A percentile compares a stretch with the other conserved stretches of the same genome.
phyloP scores from a whole-genome alignment of 2,329 filamentous ascomycete genomes.

The Aspergillus sp. region DNA sequence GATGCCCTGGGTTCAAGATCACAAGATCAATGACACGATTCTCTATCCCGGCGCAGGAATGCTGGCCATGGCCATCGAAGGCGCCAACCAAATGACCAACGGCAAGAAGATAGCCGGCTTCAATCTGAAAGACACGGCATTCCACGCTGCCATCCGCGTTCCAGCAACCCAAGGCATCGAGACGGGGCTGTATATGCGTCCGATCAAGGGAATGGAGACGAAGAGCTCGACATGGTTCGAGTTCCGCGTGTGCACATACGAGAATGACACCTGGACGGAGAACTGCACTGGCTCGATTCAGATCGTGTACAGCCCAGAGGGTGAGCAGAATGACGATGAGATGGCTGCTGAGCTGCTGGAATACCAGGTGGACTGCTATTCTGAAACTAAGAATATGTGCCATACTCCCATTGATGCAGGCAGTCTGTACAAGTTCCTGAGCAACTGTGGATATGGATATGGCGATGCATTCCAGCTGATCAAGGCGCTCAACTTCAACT shows the following conservation, averaged over 20 bases:
- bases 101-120: background rate
- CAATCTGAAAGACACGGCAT: background rate
- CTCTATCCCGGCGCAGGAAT: conserved; percentile 16
- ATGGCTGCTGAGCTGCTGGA: background rate
- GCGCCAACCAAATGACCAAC: background rate
- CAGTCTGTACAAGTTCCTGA: conserved; percentile 2
- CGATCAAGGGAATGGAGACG: conserved; percentile 3
- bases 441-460: conserved; percentile 1
- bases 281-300: background rate
- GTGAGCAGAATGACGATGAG: background rate
- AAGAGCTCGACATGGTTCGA: background rate
- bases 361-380: background rate
- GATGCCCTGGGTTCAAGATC: conserved; percentile 41
- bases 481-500: conserved; percentile 13
- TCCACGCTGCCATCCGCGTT: background rate
- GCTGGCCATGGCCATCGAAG: conserved; percentile 13
- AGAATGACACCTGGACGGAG: background rate
- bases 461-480: conserved; percentile 6
- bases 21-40: conserved; percentile 21
- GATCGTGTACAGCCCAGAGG: background rate
- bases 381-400: too few relatives aligned
- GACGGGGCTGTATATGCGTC: background rate
- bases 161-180: background rate
- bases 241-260: background rate
- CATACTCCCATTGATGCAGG: background rate